Conservation (phyloP, 768 basidiomycete genomes). For the Terana coerulea region DNA sequence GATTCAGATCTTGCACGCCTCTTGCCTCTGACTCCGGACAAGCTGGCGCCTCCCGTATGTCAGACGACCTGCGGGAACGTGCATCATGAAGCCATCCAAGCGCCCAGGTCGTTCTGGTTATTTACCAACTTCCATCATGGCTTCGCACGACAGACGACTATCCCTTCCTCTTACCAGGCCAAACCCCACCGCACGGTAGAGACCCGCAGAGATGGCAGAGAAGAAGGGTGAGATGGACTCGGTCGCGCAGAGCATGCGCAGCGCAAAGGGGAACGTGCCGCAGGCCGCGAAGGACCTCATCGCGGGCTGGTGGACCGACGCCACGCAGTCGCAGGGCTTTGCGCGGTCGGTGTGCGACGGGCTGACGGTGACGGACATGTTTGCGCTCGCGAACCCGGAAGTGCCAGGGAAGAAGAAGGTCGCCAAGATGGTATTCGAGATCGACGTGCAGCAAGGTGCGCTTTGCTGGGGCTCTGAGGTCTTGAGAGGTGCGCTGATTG, state of each 20-base stretch:
- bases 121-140: conserved; percentile 1
- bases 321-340: conserved; percentile 5
- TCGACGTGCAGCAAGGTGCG: conserved; percentile 25
- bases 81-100: too few species aligned
- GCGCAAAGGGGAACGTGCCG: conserved; percentile 9
- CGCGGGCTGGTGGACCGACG: conserved; percentile 2
- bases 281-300: conserved; percentile 6
- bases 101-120: too few species aligned
- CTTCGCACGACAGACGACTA: too few species aligned
- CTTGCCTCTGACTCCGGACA: too few species aligned
- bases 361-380: conserved; percentile 6
- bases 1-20: too few species aligned
- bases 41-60: too few species aligned
- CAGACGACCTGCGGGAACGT: too few species aligned
- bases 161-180: background rate
- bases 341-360: background rate
- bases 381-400: conserved; percentile 20
- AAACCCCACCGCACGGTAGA: background rate
- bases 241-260: conserved; percentile 5
- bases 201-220: background rate
- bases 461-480: background rate
- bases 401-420: conserved; percentile 27
- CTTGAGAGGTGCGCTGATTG: background rate
- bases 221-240: background rate
- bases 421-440: conserved; percentile 27